Base-by-base conservation (phyloP, 257 asterid species). In the Jasminum sambac region DNA sequence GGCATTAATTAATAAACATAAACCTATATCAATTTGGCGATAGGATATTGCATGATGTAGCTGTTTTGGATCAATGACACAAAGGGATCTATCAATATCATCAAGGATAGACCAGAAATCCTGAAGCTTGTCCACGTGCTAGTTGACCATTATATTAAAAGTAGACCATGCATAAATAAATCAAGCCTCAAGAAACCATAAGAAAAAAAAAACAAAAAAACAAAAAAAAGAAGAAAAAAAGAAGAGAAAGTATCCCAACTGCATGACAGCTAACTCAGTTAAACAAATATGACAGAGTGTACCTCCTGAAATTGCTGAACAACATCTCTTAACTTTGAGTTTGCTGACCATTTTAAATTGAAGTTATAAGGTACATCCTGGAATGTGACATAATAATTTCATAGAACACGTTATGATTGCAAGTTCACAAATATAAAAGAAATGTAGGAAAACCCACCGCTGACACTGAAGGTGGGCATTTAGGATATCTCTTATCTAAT, bases 121-220 rank as follows among this genome's bases (percentile, higher is more conserved):
- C 71, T 89, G 95, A 79, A 89, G 88, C 83, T 80, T 83, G 66
- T 80, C 82, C 63, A 91, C 75, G 75, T 89, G 97, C 97, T 91
- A 77, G 16, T 40, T 24, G 43, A 17, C 52, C 34, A n/a, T 40
- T 36, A 52, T 30, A 30, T 30, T 30, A 19, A 66, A 17, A 71
- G 25, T 16, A 9, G 26, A 21, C 34, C 4, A 4, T n/a, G 23
- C 43, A 38, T 13, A 36, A 73, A 42, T 25, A 64, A 64, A 62
- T 68, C 57, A 44, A 17, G 75, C 78, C 65, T 63, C 69, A 30
- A 21, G 37, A 43, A 63, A 68, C 23, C 5, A 46, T 44, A 50
- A 57, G 26, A 12, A 21, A 48, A 57, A 46, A n/a, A 13, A 36
- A 34, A 17, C 23, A 36, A 61, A 71, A 64, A 30, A 30, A 30